Evolutionary conservation across 2,329 filamentous ascomycete species (phyloP).

Genomic region (Arthrinium puccinioides): DNA sequence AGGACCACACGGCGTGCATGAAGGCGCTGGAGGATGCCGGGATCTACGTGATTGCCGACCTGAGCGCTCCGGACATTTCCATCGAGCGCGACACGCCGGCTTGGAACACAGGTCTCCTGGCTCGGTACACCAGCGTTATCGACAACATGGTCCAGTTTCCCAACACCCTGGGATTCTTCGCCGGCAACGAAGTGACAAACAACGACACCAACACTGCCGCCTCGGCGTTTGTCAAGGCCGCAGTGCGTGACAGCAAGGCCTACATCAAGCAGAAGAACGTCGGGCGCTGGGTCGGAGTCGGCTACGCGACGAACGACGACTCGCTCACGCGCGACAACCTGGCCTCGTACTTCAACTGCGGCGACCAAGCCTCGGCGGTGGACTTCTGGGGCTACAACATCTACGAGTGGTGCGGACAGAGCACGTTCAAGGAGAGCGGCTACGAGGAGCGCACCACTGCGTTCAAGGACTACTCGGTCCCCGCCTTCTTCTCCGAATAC

Average conservation of each 20-base stretch:
- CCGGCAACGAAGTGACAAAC: conserved; percentile 73
- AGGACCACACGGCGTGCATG: conserved; percentile 63
- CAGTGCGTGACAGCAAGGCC: conserved; percentile 67
- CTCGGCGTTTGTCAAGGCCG: conserved; percentile 70
- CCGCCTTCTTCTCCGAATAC: conserved; percentile 73
- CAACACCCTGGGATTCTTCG: conserved; percentile 71
- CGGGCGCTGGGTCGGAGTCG: conserved; percentile 61
- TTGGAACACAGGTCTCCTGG: conserved; percentile 62
- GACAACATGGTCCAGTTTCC: conserved; percentile 59
- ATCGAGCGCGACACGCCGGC: conserved; percentile 58
- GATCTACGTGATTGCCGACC: conserved; percentile 68
- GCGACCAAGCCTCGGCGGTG: conserved; percentile 46
- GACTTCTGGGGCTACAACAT: conserved; percentile 83
- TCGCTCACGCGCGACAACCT: conserved; percentile 57
- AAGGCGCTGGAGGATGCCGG: conserved; percentile 55
- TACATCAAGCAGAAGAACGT: conserved; percentile 64
- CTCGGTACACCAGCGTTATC: conserved; percentile 61
- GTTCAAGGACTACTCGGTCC: conserved; percentile 62
- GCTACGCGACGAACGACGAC: conserved; percentile 72
- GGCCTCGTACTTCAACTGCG: conserved; percentile 68
- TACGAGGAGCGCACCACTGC: conserved; percentile 61
- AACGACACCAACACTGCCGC: conserved; percentile 62
- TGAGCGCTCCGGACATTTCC: conserved; percentile 58
- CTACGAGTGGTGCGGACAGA: conserved; percentile 70
- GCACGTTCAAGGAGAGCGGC: conserved; percentile 54